Evolutionary conservation across 768 basidiomycete genomes (phyloP).

Genomic region (Tremella fuciformis): DNA sequence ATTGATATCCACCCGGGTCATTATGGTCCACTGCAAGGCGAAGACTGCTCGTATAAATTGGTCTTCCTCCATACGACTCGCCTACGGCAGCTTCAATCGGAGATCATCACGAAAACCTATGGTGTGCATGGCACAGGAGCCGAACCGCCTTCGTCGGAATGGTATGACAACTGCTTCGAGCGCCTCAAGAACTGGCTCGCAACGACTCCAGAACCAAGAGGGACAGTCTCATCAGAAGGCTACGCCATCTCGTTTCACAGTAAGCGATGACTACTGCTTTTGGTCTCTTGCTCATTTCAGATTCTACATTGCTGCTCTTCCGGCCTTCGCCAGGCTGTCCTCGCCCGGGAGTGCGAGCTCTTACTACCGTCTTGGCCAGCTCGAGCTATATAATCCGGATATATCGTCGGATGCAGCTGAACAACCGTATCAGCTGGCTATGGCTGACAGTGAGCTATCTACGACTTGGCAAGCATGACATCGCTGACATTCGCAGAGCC

Average conservation of each 20-base stretch:
- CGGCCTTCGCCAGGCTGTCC: slow-evolving; percentile 52
- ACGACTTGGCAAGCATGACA: background rate
- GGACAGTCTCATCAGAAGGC: slow-evolving; percentile 49
- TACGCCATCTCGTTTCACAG: slow-evolving; percentile 53
- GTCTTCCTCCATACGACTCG: slow-evolving; percentile 47
- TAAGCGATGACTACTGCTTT: slow-evolving; percentile 22
- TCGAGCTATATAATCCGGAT: slow-evolving; percentile 53
- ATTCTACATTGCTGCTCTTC: slow-evolving; percentile 51
- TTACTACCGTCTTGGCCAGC: slow-evolving; percentile 50
- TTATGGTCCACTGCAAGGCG: slow-evolving; percentile 32
- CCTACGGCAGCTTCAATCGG: slow-evolving; percentile 51
- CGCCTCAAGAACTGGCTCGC: slow-evolving; percentile 49
- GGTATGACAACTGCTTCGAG: slow-evolving; percentile 50
- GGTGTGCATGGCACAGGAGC: slow-evolving; percentile 35
- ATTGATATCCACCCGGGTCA: slow-evolving; percentile 40
- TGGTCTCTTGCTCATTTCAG: slow-evolving; percentile 21
- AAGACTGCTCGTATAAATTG: slow-evolving; percentile 48
- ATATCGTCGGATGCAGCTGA: slow-evolving; percentile 50
- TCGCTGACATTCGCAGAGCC: slow-evolving; percentile 35
- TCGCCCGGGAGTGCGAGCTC: slow-evolving; percentile 47
- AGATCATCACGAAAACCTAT: slow-evolving; percentile 49
- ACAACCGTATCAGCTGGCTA: slow-evolving; percentile 52
- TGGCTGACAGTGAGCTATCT: slow-evolving; percentile 48
- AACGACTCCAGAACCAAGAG: slow-evolving; percentile 49
- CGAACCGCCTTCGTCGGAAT: slow-evolving; percentile 32